Percentiles rank a stretch among this genome's conserved stretches.
phyloP scores from a whole-genome alignment of 768 basidiomycete genomes.

The Hypholoma fasciculare region DNA sequence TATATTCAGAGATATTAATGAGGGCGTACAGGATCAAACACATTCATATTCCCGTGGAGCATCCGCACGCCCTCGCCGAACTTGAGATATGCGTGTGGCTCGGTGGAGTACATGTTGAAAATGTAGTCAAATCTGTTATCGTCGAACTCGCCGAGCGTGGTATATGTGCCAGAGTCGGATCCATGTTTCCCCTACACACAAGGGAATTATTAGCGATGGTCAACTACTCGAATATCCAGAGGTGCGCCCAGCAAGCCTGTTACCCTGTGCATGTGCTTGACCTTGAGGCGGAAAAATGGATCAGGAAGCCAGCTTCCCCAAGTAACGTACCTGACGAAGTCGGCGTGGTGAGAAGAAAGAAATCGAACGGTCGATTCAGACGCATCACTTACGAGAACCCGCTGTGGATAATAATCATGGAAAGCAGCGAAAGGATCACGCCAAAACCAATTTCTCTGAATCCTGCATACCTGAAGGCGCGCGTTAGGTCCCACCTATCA shows the following conservation, averaged over 20 bases:
- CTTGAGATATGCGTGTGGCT: constrained; percentile 39
- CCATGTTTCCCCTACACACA: constrained; percentile 39
- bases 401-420: constrained; percentile 37
- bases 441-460: constrained; percentile 39
- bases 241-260: constrained; percentile 5
- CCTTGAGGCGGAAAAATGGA: constrained; percentile 42
- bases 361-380: neutral
- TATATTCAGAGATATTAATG: neutral
- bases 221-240: too few species aligned
- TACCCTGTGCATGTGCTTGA: constrained; percentile 39
- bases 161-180: constrained; percentile 40
- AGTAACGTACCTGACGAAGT: constrained; percentile 30
- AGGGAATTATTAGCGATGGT: neutral
- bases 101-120: constrained; percentile 40
- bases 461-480: constrained; percentile 31
- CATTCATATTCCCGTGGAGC: constrained; percentile 40
- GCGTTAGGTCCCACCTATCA: neutral
- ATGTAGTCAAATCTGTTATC: constrained; percentile 35
- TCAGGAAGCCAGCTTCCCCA: constrained; percentile 38
- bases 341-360: neutral
- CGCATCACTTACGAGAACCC: constrained; percentile 39
- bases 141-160: constrained; percentile 39
- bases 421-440: constrained; percentile 32
- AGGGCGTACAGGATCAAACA: constrained; percentile 34
- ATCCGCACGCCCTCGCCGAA: constrained; percentile 39